Conservation (phyloP, 164 flowering plant species). For the Tetrastigma voinierianum region DNA sequence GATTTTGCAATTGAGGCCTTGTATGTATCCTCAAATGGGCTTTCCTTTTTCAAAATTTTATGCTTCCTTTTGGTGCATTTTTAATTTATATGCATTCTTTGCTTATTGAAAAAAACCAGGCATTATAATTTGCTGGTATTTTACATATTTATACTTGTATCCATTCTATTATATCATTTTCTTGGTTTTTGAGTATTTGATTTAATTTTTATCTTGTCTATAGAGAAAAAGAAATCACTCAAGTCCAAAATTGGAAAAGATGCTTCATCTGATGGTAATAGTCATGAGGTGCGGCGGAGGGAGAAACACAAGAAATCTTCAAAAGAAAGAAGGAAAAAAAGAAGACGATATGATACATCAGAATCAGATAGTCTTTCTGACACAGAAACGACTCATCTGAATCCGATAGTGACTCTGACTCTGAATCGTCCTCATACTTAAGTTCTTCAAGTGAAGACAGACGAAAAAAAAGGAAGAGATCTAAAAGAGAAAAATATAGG, state of each 20-base stretch:
- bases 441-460: slow-evolving; percentile 93
- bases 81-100: no score
- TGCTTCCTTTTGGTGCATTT: no score
- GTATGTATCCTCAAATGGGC: no score
- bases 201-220: slow-evolving; percentile 12
- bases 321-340: slow-evolving; percentile 63
- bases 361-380: slow-evolving; percentile 85
- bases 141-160: no score
- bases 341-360: slow-evolving; percentile 70
- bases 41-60: no score
- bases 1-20: no score
- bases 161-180: not conserved
- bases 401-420: slow-evolving; percentile 65
- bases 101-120: no score
- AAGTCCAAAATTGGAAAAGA: slow-evolving; percentile 55
- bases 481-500: slow-evolving; percentile 62
- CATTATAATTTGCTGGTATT: no score
- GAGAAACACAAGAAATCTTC: slow-evolving; percentile 80
- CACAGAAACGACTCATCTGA: slow-evolving; percentile 66
- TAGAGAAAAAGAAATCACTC: slow-evolving; percentile 61
- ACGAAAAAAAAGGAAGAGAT: slow-evolving; percentile 72
- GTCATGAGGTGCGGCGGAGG: slow-evolving; percentile 45
- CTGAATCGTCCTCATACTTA: slow-evolving; percentile 49
- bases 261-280: slow-evolving; percentile 46
- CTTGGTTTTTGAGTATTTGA: not conserved